Percentiles rank a stretch among this genome's conserved stretches.
Evolutionary conservation across 2,329 filamentous ascomycete species (phyloP).

Genomic region (Tolypocladium album): DNA sequence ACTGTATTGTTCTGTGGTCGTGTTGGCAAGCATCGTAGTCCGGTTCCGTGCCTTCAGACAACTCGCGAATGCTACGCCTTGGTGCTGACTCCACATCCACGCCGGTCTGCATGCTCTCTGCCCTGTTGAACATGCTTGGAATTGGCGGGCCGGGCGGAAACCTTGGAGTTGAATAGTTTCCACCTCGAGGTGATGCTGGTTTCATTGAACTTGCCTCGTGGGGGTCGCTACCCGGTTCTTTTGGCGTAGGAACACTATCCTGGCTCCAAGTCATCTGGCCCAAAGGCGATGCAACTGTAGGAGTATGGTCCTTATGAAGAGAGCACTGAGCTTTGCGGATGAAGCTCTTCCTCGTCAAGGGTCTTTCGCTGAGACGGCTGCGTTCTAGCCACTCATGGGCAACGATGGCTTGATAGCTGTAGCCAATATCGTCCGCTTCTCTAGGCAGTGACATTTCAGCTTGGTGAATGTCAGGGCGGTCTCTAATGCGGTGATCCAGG

Average conservation of each 20-base stretch:
- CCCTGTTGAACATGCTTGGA: too few species aligned
- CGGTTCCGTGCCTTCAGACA: not conserved
- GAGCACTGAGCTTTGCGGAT: not conserved
- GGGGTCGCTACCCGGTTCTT: not conserved
- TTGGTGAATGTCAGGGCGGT: not conserved
- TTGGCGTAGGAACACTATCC: not conserved
- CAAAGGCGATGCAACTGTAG: not conserved
- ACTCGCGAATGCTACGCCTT: not conserved
- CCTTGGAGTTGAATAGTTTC: not conserved
- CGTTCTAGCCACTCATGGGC: not conserved
- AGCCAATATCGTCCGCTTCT: not conserved
- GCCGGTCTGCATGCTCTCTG: too few species aligned
- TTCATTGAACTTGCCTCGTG: not conserved
- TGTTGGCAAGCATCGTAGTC: not conserved
- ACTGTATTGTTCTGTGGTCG: not conserved
- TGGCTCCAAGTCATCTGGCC: not conserved
- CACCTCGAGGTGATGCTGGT: not conserved
- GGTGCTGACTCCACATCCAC: not conserved
- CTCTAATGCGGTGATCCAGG: not conserved
- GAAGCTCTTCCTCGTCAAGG: not conserved
- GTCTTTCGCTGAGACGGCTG: not conserved
- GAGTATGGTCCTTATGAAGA: not conserved
- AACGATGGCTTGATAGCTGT: too few species aligned
- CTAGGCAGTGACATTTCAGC: not conserved
- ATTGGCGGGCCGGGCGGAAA: not conserved